Base-by-base conservation (phyloP, 768 basidiomycete species). In the Lentinula sp. region DNA sequence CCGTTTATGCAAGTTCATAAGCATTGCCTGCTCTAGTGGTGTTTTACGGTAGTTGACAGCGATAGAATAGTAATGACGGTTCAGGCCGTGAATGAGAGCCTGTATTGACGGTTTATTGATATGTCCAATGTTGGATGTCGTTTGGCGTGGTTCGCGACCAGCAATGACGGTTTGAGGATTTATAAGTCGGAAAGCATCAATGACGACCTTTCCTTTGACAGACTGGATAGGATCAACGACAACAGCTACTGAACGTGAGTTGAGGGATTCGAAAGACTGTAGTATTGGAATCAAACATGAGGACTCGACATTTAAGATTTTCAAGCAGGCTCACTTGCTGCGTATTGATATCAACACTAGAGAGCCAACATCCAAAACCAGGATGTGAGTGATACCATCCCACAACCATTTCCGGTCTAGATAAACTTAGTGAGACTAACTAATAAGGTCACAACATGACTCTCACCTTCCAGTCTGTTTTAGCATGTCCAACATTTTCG, bases 311-410 rank as follows among this genome's bases (percentile, higher is more conserved):
- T 62, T 71, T 60, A 71, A 64, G 48, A 64, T 41, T 60, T 32
- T 53, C 48, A 16, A 43, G 20, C 20, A 5, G 23, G 49, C 39
- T 69, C 77, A 90, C 95, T 79, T 98, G 97, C 70, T 99, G 97
- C 4, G 97, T 99, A 75, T 98, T 97, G 71, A 98, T 95, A 76
- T 99, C 97, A 20, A 98, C 96, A 67, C 93, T 95, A 50, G 95
- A 98, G 43, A 99, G 79, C 97, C 97, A 99, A 73, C 97, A 99
- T 4, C 97, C 97, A 74, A 98, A 99, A 41, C 97, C 97, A 59
- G 97, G 97, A 79, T 99, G 97, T 42, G 97, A 98, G 75, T 99
- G 97, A 70, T 99, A 99, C 97, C 97, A 99, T 3, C 97, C 97
- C 1, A 99, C 97, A 5, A 98, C 97, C 87, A 90, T 92, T 79